A percentile compares a stretch with the other conserved stretches of the same genome.
Conservation (phyloP, 768 basidiomycete species). For the Pisolithus marmoratus region DNA sequence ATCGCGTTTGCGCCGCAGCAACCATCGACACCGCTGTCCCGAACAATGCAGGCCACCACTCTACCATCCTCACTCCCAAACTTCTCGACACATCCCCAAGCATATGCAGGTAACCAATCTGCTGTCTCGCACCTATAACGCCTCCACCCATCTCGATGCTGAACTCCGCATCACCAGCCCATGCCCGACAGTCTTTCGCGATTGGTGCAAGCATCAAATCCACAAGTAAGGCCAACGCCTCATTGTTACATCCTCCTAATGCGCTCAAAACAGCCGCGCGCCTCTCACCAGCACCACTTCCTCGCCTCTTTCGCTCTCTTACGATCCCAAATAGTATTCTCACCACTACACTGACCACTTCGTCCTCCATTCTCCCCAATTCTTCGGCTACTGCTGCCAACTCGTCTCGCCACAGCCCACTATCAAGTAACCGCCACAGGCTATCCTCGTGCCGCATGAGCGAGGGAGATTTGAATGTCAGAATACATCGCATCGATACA, state of each 20-base stretch:
- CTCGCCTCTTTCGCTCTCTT: constrained; percentile 70
- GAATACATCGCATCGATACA: constrained; percentile 68
- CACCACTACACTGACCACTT: constrained; percentile 63
- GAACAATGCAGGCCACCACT: constrained; percentile 73
- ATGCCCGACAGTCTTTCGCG: constrained; percentile 25
- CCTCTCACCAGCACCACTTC: constrained; percentile 52
- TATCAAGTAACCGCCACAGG: constrained; percentile 70
- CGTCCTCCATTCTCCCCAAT: constrained; percentile 48
- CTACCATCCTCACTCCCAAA: constrained; percentile 65
- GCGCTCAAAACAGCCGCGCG: constrained; percentile 70
- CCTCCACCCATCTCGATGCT: constrained; percentile 22
- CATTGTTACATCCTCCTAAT: constrained; percentile 61
- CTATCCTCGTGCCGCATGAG: constrained; percentile 54
- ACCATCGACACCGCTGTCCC: constrained; percentile 62
- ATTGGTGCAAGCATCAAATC: constrained; percentile 86
- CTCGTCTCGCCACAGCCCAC: constrained; percentile 85
- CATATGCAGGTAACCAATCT: constrained; percentile 79
- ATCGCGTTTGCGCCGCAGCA: constrained; percentile 54
- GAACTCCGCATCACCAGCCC: constrained; percentile 23
- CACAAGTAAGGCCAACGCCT: constrained; percentile 72
- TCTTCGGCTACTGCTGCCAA: constrained; percentile 69
- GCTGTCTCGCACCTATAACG: constrained; percentile 52
- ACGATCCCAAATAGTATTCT: constrained; percentile 85
- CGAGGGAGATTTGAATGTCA: constrained; percentile 71
- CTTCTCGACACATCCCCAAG: constrained; percentile 81